A percentile compares a stretch with the other conserved stretches of the same genome.
These are phyloP conservation scores for Phaeosphaeriaceae sp. DNA, from an alignment of 2,329 filamentous ascomycete species.

Conservation along the genomic window DNA sequence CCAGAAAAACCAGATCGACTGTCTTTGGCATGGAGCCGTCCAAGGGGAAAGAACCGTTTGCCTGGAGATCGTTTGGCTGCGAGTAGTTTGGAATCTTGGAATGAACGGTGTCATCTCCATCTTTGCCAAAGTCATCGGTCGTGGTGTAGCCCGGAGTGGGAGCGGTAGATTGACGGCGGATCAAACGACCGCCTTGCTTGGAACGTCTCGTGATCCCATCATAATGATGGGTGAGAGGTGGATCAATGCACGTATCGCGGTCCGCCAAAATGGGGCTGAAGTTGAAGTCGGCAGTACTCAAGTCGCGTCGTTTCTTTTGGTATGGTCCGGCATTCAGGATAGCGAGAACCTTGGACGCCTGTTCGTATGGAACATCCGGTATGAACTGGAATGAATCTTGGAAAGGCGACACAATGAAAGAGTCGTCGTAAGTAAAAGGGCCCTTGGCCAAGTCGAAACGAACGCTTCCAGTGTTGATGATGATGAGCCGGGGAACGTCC, in stretches of 20 bases:
- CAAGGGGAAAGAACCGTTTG: slow-evolving; percentile 56
- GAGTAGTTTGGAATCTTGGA: slow-evolving; percentile 55
- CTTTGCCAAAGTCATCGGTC: slow-evolving; percentile 63
- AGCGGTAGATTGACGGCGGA: slow-evolving; percentile 57
- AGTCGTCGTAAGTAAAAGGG: slow-evolving; percentile 64
- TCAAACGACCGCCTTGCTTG: slow-evolving; percentile 49
- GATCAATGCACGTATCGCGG: slow-evolving; percentile 59
- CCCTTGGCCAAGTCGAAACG: slow-evolving; percentile 70
- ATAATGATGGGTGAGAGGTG: slow-evolving; percentile 44
- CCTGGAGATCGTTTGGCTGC: slow-evolving; percentile 60
- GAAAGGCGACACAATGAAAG: slow-evolving; percentile 65
- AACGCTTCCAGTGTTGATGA: slow-evolving; percentile 67
- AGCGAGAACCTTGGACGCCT: slow-evolving; percentile 51
- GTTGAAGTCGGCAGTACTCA: slow-evolving; percentile 41
- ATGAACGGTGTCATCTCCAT: slow-evolving; percentile 64
- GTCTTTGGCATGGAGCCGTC: slow-evolving; percentile 52
- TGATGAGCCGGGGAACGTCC: slow-evolving; percentile 61
- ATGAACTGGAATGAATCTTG: slow-evolving; percentile 62
- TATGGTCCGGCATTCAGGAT: slow-evolving; percentile 55
- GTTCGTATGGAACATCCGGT: slow-evolving; percentile 58
- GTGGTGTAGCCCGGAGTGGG: slow-evolving; percentile 62
- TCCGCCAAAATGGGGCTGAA: slow-evolving; percentile 48
- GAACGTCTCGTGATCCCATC: slow-evolving; percentile 31
- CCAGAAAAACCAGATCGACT: slow-evolving; percentile 63
- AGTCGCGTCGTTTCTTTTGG: slow-evolving; percentile 44